These are phyloP conservation scores for Lentinula detonsa DNA, from an alignment of 768 basidiomycete genomes.

Conservation along the genomic window DNA sequence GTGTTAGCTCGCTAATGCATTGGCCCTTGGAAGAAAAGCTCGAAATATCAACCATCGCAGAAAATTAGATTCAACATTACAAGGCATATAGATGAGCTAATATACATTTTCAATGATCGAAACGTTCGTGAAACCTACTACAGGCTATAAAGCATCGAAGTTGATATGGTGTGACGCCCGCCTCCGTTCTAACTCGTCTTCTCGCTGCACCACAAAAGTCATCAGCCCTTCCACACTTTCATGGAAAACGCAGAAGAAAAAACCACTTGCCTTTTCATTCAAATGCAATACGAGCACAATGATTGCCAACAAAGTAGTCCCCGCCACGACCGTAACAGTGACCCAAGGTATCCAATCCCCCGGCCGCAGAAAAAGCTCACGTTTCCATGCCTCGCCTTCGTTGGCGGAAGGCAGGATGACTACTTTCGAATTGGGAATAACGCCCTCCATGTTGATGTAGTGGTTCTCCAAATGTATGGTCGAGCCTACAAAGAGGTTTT, in stretches of 20 bases:
- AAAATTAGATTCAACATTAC: not conserved
- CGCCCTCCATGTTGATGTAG: constrained; percentile 91
- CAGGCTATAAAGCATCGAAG: constrained; percentile 76
- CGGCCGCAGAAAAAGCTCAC: constrained; percentile 85
- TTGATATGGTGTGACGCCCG: constrained; percentile 94
- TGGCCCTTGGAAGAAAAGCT: too few relatives aligned
- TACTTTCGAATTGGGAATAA: constrained; percentile 95
- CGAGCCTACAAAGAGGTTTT: constrained; percentile 95
- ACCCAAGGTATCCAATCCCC: constrained; percentile 99
- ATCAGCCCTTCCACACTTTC: constrained; percentile 7
- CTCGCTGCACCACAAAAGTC: constrained; percentile 47
- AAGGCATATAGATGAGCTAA: not conserved
- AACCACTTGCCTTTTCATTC: constrained; percentile 72
- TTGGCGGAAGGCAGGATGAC: constrained; percentile 78
- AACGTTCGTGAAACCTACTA: not conserved
- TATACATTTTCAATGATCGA: not conserved
- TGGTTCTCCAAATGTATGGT: constrained; percentile 69
- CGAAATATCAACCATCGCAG: not conserved
- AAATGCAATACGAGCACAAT: constrained; percentile 86
- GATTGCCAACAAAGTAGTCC: constrained; percentile 65
- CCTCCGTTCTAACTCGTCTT: constrained; percentile 89
- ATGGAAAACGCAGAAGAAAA: constrained; percentile 15
- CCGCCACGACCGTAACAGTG: constrained; percentile 75
- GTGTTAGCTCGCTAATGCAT: too few relatives aligned
- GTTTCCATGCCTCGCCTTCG: constrained; percentile 66